Conservation (phyloP, 805 yeast species). For the Komagataella kurtzmanii region DNA sequence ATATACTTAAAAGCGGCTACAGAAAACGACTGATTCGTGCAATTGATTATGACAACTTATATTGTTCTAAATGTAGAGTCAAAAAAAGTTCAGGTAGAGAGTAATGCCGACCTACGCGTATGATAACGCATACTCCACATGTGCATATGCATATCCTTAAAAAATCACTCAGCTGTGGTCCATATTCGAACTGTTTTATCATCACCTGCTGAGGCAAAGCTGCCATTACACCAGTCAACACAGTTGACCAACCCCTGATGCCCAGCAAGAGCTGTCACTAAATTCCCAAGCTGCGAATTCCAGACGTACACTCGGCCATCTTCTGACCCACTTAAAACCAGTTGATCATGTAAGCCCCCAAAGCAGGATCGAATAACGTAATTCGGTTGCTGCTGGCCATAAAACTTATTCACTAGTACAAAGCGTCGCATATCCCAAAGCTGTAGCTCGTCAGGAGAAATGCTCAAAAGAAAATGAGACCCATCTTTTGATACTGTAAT, state of each 20-base stretch:
- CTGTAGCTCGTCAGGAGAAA: conserved; percentile 65
- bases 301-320: conserved; percentile 70
- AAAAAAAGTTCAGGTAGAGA: not conserved
- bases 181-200: conserved; percentile 4
- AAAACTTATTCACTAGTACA: conserved; percentile 43
- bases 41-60: not conserved
- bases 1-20: not conserved
- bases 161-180: not conserved
- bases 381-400: conserved; percentile 61
- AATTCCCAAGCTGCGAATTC: conserved; percentile 60
- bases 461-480: conserved; percentile 39
- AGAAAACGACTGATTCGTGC: not conserved
- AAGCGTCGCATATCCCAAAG: conserved; percentile 63
- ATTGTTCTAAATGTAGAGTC: not conserved
- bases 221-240: conserved; percentile 45
- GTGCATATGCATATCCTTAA: not conserved
- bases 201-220: conserved; percentile 4
- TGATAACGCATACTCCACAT: not conserved
- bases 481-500: conserved; percentile 48
- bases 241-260: conserved; percentile 61
- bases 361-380: conserved; percentile 66
- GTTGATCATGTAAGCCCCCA: conserved; percentile 57
- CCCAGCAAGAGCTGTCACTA: conserved; percentile 46
- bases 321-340: conserved; percentile 72
- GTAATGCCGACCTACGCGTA: not conserved